phyloP scores from a whole-genome alignment of 2,329 filamentous ascomycete genomes.

The Didymosphaeria variabile region DNA sequence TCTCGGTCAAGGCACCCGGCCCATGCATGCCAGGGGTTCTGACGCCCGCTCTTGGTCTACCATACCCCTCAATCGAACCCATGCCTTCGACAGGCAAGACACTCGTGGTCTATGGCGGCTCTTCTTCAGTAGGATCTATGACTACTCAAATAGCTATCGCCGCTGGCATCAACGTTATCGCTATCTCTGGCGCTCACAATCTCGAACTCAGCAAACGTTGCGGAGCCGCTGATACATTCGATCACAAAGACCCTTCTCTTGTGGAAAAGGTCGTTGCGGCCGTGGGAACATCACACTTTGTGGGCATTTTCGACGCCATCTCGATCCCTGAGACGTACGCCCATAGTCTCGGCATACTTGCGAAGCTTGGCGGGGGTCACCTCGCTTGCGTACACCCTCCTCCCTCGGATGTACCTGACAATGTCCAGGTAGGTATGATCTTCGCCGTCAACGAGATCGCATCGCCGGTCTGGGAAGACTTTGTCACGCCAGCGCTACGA shows the following conservation, averaged over 20 bases:
- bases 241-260: slow-evolving; percentile 37
- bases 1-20: slow-evolving; percentile 46
- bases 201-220: slow-evolving; percentile 27
- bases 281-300: slow-evolving; percentile 45
- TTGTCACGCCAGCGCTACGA: slow-evolving; percentile 34
- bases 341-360: slow-evolving; percentile 35
- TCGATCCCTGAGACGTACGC: slow-evolving; percentile 29
- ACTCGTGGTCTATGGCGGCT: slow-evolving; percentile 60
- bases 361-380: slow-evolving; percentile 44
- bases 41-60: slow-evolving; percentile 48
- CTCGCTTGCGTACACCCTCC: slow-evolving; percentile 50
- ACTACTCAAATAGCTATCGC: slow-evolving; percentile 54
- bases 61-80: slow-evolving; percentile 45
- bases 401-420: slow-evolving; percentile 37
- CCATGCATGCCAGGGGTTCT: slow-evolving; percentile 30
- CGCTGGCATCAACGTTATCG: slow-evolving; percentile 51
- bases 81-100: slow-evolving; percentile 39
- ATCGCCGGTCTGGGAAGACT: slow-evolving; percentile 37
- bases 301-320: slow-evolving; percentile 53
- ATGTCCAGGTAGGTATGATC: slow-evolving; percentile 45
- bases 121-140: slow-evolving; percentile 49
- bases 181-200: slow-evolving; percentile 45
- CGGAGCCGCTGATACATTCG: slow-evolving; percentile 37
- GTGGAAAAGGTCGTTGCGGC: slow-evolving; percentile 50
- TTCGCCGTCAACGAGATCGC: slow-evolving; percentile 35